Base-by-base conservation (phyloP, 179 eudicot species). In the Silene noctiflora region DNA sequence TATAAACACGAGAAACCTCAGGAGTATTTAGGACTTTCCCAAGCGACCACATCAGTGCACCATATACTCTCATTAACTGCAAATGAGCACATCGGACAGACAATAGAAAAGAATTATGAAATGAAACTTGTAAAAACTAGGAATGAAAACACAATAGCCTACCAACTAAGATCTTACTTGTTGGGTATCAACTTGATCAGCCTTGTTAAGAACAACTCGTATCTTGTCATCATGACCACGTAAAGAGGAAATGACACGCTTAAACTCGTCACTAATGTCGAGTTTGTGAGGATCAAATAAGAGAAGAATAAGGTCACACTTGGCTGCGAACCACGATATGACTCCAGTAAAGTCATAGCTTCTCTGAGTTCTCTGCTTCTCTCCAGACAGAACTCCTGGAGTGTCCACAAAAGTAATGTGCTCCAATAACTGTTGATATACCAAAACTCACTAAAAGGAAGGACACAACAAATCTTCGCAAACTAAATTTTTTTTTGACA, bases 11-110 rank as follows among this genome's bases (percentile, higher is more conserved):
- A 33, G 82, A 78, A 33, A 95, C 99, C 82, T 95, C 99, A 1
- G 99, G 99, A 6, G 96, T 95, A 82, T 95, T 93, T 55, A 95
- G 75, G 44, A 95, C 94, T 81, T 95, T 95, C 29, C 99, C 99
- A 62, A 95, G 93, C 1, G 99, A 95, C 99, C 99, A 95, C 99
- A 95, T 95, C 81, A 95, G 80, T 4, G 99, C 99, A 67, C 99
- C 99, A 81, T 95, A 95, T 2, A 93, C 99, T 84, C 99, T 82
- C 99, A 95, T 94, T 27, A 94, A 77, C 98, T 94, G 78, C 82
- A 79, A 80, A 17, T 42, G 0, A 55, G 14, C 70, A 20, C 62
- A 74, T 6, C 51, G 53, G 27, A 42, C 14, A 19, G 9, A 59
- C 33, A 19, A 31, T 62, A 29, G 10, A 17, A 25, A 53, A 6